phyloP scores from a whole-genome alignment of 2,329 filamentous ascomycete species.

The Biscogniauxia sp. region DNA sequence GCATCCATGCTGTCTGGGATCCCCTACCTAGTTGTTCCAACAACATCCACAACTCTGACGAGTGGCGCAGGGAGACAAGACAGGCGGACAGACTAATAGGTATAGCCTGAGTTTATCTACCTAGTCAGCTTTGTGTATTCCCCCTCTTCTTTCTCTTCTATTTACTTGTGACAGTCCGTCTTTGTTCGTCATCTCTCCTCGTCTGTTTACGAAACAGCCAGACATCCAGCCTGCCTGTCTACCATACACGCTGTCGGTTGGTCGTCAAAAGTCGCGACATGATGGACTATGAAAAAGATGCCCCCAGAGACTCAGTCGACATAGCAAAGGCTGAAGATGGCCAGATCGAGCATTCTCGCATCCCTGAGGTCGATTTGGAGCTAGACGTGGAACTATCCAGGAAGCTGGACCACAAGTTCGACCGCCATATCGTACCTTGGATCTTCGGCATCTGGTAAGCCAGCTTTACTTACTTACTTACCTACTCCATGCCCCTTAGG shows the following conservation, averaged over 20 bases:
- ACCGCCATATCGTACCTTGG: constrained; percentile 24
- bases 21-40: too few species aligned
- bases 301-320: constrained; percentile 4
- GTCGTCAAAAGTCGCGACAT: background rate
- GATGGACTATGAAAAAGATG: constrained; percentile 7
- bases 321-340: constrained; percentile 6
- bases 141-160: too few species aligned
- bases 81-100: too few species aligned
- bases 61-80: too few species aligned
- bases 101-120: too few species aligned
- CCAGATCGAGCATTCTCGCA: constrained; percentile 9
- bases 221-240: too few species aligned
- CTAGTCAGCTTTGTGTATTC: too few species aligned
- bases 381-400: constrained; percentile 12
- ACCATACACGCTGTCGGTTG: background rate
- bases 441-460: constrained; percentile 24
- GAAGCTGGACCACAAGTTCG: constrained; percentile 21
- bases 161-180: background rate
- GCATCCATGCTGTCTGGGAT: too few species aligned
- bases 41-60: too few species aligned
- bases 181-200: too few species aligned
- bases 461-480: too few species aligned
- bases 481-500: background rate
- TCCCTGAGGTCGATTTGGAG: background rate
- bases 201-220: too few species aligned